Conservation (phyloP, 495 filamentous ascomycete genomes). For the Parachaetomium inaequale region DNA sequence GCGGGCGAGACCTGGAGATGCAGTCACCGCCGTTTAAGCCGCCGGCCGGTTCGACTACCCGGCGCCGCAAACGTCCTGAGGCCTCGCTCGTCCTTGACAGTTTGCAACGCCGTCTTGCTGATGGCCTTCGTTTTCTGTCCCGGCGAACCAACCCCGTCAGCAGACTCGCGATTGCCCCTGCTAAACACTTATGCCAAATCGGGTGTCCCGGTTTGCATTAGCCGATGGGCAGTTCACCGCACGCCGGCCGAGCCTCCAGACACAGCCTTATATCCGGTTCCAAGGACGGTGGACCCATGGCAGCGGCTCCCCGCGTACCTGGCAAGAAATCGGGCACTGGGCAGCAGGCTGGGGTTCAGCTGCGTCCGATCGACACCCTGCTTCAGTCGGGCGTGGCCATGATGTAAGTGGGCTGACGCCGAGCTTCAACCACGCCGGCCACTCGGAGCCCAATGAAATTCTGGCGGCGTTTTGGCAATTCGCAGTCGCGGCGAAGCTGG, state of each 20-base stretch:
- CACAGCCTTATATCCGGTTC: neutral
- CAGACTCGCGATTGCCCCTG: slow-evolving; percentile 20
- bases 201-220: neutral
- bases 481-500: neutral
- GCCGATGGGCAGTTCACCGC: neutral
- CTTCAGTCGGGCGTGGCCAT: too few species aligned
- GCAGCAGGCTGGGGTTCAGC: slow-evolving; percentile 16
- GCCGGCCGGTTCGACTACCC: neutral
- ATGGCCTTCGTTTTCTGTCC: slow-evolving; percentile 23
- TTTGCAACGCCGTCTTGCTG: slow-evolving; percentile 21
- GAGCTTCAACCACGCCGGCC: neutral
- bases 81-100: slow-evolving; percentile 1
- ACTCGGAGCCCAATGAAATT: neutral
- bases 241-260: neutral
- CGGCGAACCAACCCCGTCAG: slow-evolving; percentile 29
- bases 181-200: neutral
- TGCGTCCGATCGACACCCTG: slow-evolving; percentile 1
- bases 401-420: neutral
- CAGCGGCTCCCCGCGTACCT: neutral
- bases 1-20: neutral
- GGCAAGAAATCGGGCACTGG: slow-evolving; percentile 10
- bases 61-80: slow-evolving; percentile 8
- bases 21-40: neutral
- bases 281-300: slow-evolving; percentile 3
- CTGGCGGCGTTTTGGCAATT: neutral